phyloP scores from a whole-genome alignment of 139 green algal genomes.

The Chlorella sorokiniana region DNA sequence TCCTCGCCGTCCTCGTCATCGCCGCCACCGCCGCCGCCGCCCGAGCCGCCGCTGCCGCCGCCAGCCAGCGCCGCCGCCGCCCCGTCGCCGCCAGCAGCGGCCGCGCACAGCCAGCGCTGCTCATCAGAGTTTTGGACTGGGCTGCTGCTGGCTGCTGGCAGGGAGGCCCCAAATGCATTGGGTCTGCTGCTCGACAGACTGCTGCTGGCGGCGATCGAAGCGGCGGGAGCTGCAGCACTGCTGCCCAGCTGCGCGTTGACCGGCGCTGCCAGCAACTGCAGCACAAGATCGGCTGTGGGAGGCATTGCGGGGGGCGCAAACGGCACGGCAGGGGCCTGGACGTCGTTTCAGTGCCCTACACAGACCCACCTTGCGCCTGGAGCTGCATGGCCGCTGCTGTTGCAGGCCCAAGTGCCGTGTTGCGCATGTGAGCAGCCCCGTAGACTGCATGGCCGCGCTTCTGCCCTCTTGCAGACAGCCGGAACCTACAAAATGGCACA shows the following conservation, averaged over 20 bases:
- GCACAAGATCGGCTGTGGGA: neutral
- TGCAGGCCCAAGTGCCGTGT: neutral
- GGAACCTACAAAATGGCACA: too few species aligned
- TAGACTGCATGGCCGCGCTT: neutral
- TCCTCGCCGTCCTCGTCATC: conserved; percentile 56
- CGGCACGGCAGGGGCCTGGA: neutral
- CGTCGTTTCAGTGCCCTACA: neutral
- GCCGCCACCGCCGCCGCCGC: conserved; percentile 37
- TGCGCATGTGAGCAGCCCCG: neutral
- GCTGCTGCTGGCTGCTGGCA: conserved; percentile 17
- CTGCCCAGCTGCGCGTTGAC: neutral
- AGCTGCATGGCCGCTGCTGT: conserved; percentile 1
- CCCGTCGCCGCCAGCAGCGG: conserved; percentile 11
- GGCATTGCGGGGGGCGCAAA: neutral
- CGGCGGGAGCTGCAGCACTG: neutral
- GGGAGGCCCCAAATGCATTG: conserved; percentile 1
- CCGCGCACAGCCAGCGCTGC: conserved; percentile 19
- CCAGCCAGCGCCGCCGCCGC: neutral
- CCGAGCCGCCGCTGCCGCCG: conserved; percentile 26
- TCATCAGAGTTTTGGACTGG: neutral
- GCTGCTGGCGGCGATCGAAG: conserved; percentile 3
- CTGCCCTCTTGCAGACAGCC: neutral
- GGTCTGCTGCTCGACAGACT: neutral
- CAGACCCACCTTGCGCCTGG: neutral
- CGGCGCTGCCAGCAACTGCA: neutral